Base-by-base conservation (phyloP, 2,329 filamentous ascomycete genomes). In the Thelonectria blattea region DNA sequence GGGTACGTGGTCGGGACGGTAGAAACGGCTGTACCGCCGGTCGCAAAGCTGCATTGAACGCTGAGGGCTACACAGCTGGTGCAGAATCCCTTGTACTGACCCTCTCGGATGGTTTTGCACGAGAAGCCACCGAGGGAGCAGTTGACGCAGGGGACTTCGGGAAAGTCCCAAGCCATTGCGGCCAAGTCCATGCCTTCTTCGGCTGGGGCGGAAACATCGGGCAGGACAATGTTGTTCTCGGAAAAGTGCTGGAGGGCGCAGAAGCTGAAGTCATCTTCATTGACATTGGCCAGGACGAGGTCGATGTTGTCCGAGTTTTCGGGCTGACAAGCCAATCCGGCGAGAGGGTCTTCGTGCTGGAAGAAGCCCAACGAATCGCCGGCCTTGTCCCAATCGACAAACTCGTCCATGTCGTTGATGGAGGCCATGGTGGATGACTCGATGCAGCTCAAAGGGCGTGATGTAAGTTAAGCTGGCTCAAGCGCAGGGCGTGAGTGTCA, bases 361-460 rank as follows among this genome's bases (percentile, higher is more conserved):
- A 74, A 70, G 62, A 70, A 67, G 61, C 71, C 74, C 58, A 75
- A 69, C 42, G 74, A 72, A 43, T 78, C 75, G 47, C 76, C 81
- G 51, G 80, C 78, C 59, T 81, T 75, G 67, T 87, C 84, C 84
- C 86, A 88, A 71, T 87, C 80, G 73, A 91, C 83, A 71, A 89
- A 87, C 63, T 88, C 83, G 56, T 89, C 86, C 79, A 84, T 78
- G 55, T 86, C 81, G 57, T 85, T 79, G 64, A 84, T 68, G 58
- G 67, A 62, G n/a, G 75, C 60, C 75, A 76, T 76, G 58, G 51
- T 66, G 66, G 60, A 55, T 63, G 60, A 57, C 49, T 66, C 65
- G 60, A 55, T 63, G 60, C 58, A 53, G 59, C 9, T 56, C 56
- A 50, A 53, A 63, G 63, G 58, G 63, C 62, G 62, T 48, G 62